phyloP scores from a whole-genome alignment of 2,329 filamentous ascomycete genomes.

The Endoconidiophora polonica region DNA sequence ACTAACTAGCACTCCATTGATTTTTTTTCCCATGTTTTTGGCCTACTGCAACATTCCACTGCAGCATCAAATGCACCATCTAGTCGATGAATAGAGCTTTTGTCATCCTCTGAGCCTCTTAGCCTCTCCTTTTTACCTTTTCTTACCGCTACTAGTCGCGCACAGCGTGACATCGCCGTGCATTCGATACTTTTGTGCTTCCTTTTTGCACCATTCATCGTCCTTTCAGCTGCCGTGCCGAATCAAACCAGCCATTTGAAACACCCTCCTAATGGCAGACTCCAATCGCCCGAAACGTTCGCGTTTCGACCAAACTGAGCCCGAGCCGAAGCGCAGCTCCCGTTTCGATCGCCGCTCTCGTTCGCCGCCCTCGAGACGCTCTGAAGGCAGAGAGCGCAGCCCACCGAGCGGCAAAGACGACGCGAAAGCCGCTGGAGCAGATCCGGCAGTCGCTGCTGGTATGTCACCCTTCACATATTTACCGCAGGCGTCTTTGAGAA shows the following conservation, averaged over 20 bases:
- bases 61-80: too few relatives aligned
- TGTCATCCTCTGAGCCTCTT: too few relatives aligned
- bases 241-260: background rate
- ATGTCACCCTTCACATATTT: slow-evolving; percentile 16
- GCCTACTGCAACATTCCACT: too few relatives aligned
- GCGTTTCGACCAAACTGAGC: slow-evolving; percentile 84
- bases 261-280: slow-evolving; percentile 43
- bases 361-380: slow-evolving; percentile 52
- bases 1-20: too few relatives aligned
- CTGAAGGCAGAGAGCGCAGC: slow-evolving; percentile 64
- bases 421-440: slow-evolving; percentile 22
- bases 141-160: too few relatives aligned
- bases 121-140: too few relatives aligned
- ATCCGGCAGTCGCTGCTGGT: slow-evolving; percentile 69
- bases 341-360: slow-evolving; percentile 86
- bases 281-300: slow-evolving; percentile 68
- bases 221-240: background rate
- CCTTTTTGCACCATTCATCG: background rate
- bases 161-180: background rate
- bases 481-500: background rate
- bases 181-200: background rate
- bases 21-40: too few relatives aligned
- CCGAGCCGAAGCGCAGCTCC: slow-evolving; percentile 58
- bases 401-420: slow-evolving; percentile 25
- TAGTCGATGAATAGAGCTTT: too few relatives aligned